A percentile compares a stretch with the other conserved stretches of the same genome.
These are phyloP conservation scores for Scutellaria barbata DNA, from an alignment of 257 asterid genomes.

Conservation along the genomic window DNA sequence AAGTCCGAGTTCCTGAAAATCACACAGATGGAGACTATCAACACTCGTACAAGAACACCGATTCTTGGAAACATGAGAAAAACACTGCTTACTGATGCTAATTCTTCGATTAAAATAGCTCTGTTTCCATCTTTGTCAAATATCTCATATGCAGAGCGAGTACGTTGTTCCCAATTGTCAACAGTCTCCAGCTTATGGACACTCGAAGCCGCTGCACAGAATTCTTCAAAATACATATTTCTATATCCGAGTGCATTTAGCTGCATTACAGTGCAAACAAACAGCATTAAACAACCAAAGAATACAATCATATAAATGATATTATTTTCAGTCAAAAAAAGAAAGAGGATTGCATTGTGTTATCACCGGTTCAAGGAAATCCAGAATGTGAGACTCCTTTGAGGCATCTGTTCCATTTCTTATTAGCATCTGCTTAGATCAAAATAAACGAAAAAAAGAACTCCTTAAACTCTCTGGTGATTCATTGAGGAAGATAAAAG, in stretches of 20 bases:
- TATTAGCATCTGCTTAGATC: slow-evolving; percentile 50
- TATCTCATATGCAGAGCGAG: slow-evolving; percentile 61
- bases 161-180: slow-evolving; percentile 68
- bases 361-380: slow-evolving; percentile 64
- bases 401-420: slow-evolving; percentile 56
- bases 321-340: no score
- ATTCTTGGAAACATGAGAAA: neutral
- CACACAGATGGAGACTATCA: neutral
- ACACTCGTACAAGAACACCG: neutral
- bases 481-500: neutral
- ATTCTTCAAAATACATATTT: slow-evolving; percentile 74
- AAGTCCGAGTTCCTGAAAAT: slow-evolving; percentile 70
- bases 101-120: slow-evolving; percentile 71
- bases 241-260: slow-evolving; percentile 74
- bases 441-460: slow-evolving; percentile 1
- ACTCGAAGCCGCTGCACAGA: slow-evolving; percentile 72
- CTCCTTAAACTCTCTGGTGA: neutral
- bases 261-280: slow-evolving; percentile 44
- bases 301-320: neutral
- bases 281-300: slow-evolving; percentile 3
- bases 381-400: slow-evolving; percentile 59
- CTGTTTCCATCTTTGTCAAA: slow-evolving; percentile 75
- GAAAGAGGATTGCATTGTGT: neutral
- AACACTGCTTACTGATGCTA: slow-evolving; percentile 63
- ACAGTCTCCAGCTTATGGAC: slow-evolving; percentile 67